Conservation (phyloP, 805 yeast species). For the Diddensiella transvaalensis region DNA sequence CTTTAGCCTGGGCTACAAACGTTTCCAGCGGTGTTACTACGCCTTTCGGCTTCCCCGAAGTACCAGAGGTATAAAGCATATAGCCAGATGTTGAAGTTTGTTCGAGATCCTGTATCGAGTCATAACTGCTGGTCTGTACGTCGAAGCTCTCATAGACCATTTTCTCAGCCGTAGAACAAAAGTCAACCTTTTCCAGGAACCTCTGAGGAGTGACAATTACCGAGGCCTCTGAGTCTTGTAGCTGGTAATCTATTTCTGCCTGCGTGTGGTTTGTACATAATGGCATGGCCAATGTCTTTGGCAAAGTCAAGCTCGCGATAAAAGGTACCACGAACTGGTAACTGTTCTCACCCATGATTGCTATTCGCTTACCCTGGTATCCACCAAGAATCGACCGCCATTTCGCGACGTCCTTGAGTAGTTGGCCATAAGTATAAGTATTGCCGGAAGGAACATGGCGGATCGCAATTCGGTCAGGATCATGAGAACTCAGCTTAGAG, state of each 20-base stretch:
- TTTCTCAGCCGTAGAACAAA: slow-evolving; percentile 18
- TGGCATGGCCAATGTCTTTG: slow-evolving; percentile 32
- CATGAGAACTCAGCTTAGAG: slow-evolving; percentile 22
- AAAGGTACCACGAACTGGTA: slow-evolving; percentile 30
- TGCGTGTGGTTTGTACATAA: slow-evolving; percentile 34
- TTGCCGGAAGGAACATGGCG: slow-evolving; percentile 32
- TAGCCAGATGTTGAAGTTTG: slow-evolving; percentile 24
- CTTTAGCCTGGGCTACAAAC: slow-evolving; percentile 31
- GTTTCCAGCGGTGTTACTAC: slow-evolving; percentile 33
- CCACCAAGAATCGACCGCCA: slow-evolving; percentile 25
- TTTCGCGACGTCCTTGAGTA: slow-evolving; percentile 25
- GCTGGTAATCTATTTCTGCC: slow-evolving; percentile 31
- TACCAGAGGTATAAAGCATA: slow-evolving; percentile 35
- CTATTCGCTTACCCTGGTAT: slow-evolving; percentile 22
- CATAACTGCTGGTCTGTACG: slow-evolving; percentile 1
- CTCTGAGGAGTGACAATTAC: slow-evolving; percentile 29
- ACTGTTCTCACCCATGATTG: slow-evolving; percentile 36
- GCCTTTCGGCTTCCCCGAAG: slow-evolving; percentile 36
- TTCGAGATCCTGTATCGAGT: not conserved
- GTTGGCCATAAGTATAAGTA: slow-evolving; percentile 29
- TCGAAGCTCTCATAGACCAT: slow-evolving; percentile 22
- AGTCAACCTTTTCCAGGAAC: slow-evolving; percentile 25
- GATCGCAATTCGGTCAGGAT: slow-evolving; percentile 28
- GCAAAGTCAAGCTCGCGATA: slow-evolving; percentile 29
- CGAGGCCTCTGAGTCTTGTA: slow-evolving; percentile 29